These are phyloP conservation scores for Hylodesmum podocarpum DNA, from an alignment of 306 rosid genomes.

Conservation along the genomic window DNA sequence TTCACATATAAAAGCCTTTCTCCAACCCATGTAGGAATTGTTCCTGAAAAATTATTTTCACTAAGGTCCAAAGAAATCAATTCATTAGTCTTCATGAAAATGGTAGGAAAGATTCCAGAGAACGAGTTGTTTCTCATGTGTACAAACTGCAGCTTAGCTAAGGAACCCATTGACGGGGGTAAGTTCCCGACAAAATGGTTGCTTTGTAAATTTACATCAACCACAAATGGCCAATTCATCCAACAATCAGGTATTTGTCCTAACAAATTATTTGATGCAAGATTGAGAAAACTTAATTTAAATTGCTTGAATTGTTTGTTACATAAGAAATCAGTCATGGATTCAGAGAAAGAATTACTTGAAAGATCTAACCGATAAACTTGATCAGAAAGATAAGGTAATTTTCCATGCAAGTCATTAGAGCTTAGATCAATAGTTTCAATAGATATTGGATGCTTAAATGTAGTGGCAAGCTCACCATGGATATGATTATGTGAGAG, in stretches of 20 bases:
- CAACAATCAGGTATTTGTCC: slow-evolving; percentile 23
- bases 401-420: not conserved
- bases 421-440: not conserved
- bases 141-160: not conserved
- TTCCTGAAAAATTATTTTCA: not conserved
- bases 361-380: not conserved
- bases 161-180: not conserved
- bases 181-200: not conserved
- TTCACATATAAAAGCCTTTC: no score
- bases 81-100: not conserved
- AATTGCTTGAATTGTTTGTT: no score
- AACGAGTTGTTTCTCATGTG: not conserved
- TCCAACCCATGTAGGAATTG: not conserved
- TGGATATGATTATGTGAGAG: slow-evolving; percentile 19
- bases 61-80: not conserved
- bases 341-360: not conserved
- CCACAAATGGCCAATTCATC: not conserved
- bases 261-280: slow-evolving; percentile 22
- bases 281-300: not conserved
- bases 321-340: not conserved
- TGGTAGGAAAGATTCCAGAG: not conserved
- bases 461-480: not conserved
- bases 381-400: not conserved
- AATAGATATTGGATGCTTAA: not conserved
- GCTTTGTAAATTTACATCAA: not conserved